Base-by-base conservation (phyloP, 129 eudicot species). In the Heracleum sosnowskyi region DNA sequence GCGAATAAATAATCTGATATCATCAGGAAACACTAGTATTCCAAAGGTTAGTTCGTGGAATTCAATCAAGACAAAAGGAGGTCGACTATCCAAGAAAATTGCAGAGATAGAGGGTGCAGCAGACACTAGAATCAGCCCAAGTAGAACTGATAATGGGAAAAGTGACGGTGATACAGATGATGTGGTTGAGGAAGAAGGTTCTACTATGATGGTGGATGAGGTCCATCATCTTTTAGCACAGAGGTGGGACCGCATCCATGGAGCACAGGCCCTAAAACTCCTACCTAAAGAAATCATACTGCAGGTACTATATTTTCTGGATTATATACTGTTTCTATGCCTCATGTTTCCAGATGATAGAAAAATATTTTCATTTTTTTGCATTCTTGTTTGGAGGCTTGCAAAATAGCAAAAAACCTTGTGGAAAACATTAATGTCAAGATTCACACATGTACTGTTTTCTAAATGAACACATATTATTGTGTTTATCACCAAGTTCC, bases 171-270 rank as follows among this genome's bases (percentile, higher is more conserved):
- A 94, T 79, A 78, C 81, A 29, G 98, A 94, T 86, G 97, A 91
- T 44, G 46, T 51, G 41, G 74, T 37, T 69, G 86, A 82, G 76
- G 98, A 91, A 84, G 97, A 78, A 57, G 84, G 82, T 77, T 82
- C 97, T 69, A 85, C 78, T 40, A 82, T 89, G 51, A 90, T 92
- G 96, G 88, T 89, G 79, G 96, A 95, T 82, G 90, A 89, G 89
- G 97, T 93, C 76, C 95, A 92, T 86, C 85, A 90, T 90, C 77
- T 96, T 76, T 82, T 96, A 85, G 81, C 88, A 66, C 85, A 80
- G 77, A 89, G 97, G 86, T 92, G 97, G 99, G 99, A 96, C 77
- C 89, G 99, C 74, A 77, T 92, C 76, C 87, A 92, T 80, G 99
- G 96, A 79, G 97, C 97, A 33, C 95, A 92, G 73, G 97, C 99